Conservation (phyloP, 2,329 filamentous ascomycete genomes). For the Neoscytalidium dimidiatum region DNA sequence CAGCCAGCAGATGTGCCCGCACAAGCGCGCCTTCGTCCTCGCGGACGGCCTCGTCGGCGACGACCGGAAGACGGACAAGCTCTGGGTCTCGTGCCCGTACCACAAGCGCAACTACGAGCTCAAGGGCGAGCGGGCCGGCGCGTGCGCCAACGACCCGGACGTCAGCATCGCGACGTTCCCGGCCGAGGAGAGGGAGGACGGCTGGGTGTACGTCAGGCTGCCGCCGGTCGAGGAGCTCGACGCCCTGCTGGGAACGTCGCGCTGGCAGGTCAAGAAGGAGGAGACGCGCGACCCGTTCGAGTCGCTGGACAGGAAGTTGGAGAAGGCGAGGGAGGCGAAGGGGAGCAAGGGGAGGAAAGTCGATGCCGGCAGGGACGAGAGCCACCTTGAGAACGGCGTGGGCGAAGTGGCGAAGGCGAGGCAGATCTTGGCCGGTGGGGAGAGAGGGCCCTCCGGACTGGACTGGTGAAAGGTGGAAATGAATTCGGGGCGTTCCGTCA, state of each 20-base stretch:
- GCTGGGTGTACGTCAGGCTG: constrained; percentile 76
- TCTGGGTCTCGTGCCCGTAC: constrained; percentile 86
- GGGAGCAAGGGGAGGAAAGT: constrained; percentile 53
- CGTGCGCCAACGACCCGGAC: constrained; percentile 72
- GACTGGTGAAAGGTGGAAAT: constrained; percentile 42
- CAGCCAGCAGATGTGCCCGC: constrained; percentile 92
- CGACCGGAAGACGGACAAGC: constrained; percentile 57
- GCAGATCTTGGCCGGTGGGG: constrained; percentile 49
- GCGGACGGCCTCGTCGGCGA: constrained; percentile 83
- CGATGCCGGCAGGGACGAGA: constrained; percentile 22
- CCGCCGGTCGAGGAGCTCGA: constrained; percentile 82
- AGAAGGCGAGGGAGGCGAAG: constrained; percentile 47
- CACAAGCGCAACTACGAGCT: constrained; percentile 91
- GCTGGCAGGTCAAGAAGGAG: constrained; percentile 75
- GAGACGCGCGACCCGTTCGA: constrained; percentile 62
- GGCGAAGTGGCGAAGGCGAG: constrained; percentile 47
- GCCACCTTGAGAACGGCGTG: constrained; percentile 47
- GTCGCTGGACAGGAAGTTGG: constrained; percentile 57
- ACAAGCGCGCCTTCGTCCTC: constrained; percentile 87
- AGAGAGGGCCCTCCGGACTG: constrained; percentile 44
- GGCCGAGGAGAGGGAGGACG: constrained; percentile 73
- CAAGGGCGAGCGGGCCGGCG: constrained; percentile 63
- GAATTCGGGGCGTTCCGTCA: background rate
- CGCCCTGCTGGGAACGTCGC: constrained; percentile 71
- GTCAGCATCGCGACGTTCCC: constrained; percentile 83